A percentile compares a stretch with the other conserved stretches of the same genome.
phyloP scores from a whole-genome alignment of 352 stramenopile species.

The Phytopythium chamaehyphon region DNA sequence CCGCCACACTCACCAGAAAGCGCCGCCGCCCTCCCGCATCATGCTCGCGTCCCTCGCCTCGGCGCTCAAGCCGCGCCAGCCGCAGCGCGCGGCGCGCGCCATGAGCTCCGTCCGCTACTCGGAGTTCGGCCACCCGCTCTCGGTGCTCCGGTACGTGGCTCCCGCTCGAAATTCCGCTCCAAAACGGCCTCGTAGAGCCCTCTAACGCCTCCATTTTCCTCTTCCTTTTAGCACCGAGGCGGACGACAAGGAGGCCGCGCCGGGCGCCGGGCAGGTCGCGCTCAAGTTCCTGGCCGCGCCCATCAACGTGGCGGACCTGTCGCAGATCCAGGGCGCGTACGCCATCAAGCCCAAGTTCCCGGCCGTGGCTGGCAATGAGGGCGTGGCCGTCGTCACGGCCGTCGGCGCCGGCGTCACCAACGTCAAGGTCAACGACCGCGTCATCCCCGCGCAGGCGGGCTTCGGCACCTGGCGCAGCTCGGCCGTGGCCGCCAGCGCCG shows the following conservation, averaged over 20 bases:
- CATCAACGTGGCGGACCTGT: constrained; percentile 87
- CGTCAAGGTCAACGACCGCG: constrained; percentile 84
- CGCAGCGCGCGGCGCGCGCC: constrained; percentile 25
- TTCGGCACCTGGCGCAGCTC: constrained; percentile 81
- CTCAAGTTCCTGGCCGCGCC: constrained; percentile 88
- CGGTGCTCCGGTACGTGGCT: constrained; percentile 61
- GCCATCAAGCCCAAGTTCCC: constrained; percentile 73
- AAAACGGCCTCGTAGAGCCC: not conserved
- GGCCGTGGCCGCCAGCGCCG: constrained; percentile 51
- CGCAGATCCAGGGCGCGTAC: constrained; percentile 85
- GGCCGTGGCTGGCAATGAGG: constrained; percentile 82
- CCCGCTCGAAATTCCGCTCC: not conserved
- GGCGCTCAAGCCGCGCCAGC: constrained; percentile 25
- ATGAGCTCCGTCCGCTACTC: constrained; percentile 77
- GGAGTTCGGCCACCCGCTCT: constrained; percentile 66
- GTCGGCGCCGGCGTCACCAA: constrained; percentile 77
- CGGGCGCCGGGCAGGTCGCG: constrained; percentile 60
- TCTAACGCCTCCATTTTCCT: too few relatives aligned
- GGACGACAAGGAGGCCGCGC: constrained; percentile 54
- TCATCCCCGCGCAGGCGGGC: constrained; percentile 63
- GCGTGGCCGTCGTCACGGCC: constrained; percentile 80
- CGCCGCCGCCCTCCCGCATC: constrained; percentile 3
- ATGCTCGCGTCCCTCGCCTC: constrained; percentile 69
- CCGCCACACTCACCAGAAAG: not conserved
- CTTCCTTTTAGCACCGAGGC: constrained; percentile 52